Percentiles rank a stretch among this genome's conserved stretches.
These are phyloP conservation scores for Venturia pyrina DNA, from an alignment of 2,329 filamentous ascomycete species.

Conservation along the genomic window DNA sequence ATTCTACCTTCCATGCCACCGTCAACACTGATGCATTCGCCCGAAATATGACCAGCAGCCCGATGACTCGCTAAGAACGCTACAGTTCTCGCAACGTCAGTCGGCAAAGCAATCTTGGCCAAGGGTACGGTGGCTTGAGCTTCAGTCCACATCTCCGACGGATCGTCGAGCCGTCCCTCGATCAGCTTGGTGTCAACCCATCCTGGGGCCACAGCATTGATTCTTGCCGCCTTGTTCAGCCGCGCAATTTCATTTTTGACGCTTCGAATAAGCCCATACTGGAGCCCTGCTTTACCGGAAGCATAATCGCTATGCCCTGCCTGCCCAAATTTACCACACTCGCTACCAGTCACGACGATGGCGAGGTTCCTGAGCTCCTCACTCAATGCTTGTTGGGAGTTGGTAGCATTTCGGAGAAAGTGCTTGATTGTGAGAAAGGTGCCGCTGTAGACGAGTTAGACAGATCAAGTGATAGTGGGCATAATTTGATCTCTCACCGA, in stretches of 20 bases:
- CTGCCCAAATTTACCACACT: slow-evolving; percentile 42
- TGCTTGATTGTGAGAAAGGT: slow-evolving; percentile 48
- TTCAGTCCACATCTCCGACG: slow-evolving; percentile 39
- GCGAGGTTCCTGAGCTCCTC: slow-evolving; percentile 39
- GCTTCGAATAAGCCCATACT: slow-evolving; percentile 42
- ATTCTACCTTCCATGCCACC: slow-evolving; percentile 42
- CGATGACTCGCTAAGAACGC: slow-evolving; percentile 41
- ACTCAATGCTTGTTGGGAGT: slow-evolving; percentile 27
- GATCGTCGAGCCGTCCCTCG: slow-evolving; percentile 40
- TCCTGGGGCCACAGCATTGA: slow-evolving; percentile 43
- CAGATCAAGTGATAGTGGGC: too few species aligned
- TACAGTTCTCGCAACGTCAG: slow-evolving; percentile 39
- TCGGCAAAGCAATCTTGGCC: slow-evolving; percentile 37
- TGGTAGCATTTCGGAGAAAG: slow-evolving; percentile 37
- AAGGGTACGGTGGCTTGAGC: slow-evolving; percentile 40
- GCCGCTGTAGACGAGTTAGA: slow-evolving; percentile 20
- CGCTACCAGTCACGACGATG: slow-evolving; percentile 44
- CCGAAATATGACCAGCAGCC: slow-evolving; percentile 45
- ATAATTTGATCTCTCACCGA: slow-evolving; percentile 17
- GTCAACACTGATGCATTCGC: slow-evolving; percentile 42
- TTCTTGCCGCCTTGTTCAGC: slow-evolving; percentile 40
- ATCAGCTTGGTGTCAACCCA: slow-evolving; percentile 40
- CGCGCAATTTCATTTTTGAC: slow-evolving; percentile 47
- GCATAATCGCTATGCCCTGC: slow-evolving; percentile 42
- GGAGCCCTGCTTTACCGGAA: slow-evolving; percentile 40